Percentiles rank a stretch among this genome's conserved stretches.
phyloP scores from a whole-genome alignment of 2,329 filamentous ascomycete species.

The Daldinia sp. region DNA sequence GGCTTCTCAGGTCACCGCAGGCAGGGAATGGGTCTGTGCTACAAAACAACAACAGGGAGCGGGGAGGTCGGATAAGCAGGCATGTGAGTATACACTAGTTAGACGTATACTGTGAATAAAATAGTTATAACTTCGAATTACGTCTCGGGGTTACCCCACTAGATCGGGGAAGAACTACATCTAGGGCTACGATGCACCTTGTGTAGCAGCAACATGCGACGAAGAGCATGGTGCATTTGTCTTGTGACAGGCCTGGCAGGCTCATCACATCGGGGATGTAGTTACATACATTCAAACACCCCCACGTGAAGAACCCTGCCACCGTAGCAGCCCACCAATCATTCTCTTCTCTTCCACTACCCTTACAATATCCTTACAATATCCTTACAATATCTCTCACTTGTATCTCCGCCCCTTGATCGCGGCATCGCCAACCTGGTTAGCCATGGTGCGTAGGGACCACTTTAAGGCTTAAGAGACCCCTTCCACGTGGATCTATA shows the following conservation, averaged over 20 bases:
- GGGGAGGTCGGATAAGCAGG: background rate
- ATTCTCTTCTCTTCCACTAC: background rate
- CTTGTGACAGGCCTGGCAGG: background rate
- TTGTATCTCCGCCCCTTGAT: background rate
- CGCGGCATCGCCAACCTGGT: background rate
- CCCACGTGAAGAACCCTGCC: background rate
- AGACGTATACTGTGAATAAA: background rate
- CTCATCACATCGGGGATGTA: background rate
- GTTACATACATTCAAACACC: background rate
- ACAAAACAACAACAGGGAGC: background rate
- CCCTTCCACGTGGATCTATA: background rate
- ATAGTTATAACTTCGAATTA: background rate
- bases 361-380: background rate
- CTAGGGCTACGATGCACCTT: background rate
- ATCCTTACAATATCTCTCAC: background rate
- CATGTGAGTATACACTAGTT: background rate
- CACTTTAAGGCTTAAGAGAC: background rate
- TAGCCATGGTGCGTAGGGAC: background rate
- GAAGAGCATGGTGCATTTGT: background rate
- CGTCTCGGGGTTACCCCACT: background rate
- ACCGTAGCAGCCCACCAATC: background rate
- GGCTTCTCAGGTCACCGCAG: background rate
- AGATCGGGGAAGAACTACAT: slow-evolving; percentile 1
- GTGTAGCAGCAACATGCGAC: background rate
- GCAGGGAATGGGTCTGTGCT: background rate